phyloP scores from a whole-genome alignment of 2,329 filamentous ascomycete genomes.

The Sphaerostilbella broomeana region DNA sequence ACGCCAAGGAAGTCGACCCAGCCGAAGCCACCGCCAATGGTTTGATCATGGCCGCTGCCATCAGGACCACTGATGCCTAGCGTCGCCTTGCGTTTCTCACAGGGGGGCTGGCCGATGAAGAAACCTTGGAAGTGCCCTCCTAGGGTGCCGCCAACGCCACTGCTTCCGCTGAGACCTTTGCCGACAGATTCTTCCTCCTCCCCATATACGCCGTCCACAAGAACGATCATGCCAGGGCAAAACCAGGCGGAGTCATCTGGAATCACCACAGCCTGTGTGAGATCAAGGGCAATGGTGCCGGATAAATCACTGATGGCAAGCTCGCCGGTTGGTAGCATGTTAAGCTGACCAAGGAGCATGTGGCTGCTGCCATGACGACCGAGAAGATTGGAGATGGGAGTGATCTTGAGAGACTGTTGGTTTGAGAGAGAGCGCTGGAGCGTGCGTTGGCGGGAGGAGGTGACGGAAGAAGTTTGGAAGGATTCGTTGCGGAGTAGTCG shows the following conservation, averaged over 20 bases:
- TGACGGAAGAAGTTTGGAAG: conserved; percentile 77
- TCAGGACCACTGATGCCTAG: conserved; percentile 62
- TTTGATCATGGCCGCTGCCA: conserved; percentile 51
- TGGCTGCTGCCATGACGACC: conserved; percentile 80
- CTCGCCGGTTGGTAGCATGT: conserved; percentile 71
- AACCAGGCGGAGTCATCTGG: conserved; percentile 89
- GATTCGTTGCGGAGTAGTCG: conserved; percentile 86
- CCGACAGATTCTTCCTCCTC: conserved; percentile 73
- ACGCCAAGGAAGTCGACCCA: conserved; percentile 96
- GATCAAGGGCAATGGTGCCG: conserved; percentile 78
- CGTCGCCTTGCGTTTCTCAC: conserved; percentile 74
- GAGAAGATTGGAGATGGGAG: conserved; percentile 68
- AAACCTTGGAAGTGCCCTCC: conserved; percentile 89
- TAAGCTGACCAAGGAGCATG: conserved; percentile 78
- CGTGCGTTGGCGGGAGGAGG: conserved; percentile 48
- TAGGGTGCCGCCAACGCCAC: conserved; percentile 81
- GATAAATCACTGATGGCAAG: conserved; percentile 81
- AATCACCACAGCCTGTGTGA: conserved; percentile 73
- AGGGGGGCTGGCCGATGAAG: conserved; percentile 85
- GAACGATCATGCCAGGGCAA: conserved; percentile 88
- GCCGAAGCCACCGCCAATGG: conserved; percentile 76
- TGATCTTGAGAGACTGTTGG: conserved; percentile 75
- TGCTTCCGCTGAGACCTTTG: conserved; percentile 65
- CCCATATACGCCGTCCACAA: conserved; percentile 94
- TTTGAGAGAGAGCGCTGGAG: conserved; percentile 54